These are phyloP conservation scores for Russula olivacea DNA, from an alignment of 768 basidiomycete genomes.

Conservation along the genomic window DNA sequence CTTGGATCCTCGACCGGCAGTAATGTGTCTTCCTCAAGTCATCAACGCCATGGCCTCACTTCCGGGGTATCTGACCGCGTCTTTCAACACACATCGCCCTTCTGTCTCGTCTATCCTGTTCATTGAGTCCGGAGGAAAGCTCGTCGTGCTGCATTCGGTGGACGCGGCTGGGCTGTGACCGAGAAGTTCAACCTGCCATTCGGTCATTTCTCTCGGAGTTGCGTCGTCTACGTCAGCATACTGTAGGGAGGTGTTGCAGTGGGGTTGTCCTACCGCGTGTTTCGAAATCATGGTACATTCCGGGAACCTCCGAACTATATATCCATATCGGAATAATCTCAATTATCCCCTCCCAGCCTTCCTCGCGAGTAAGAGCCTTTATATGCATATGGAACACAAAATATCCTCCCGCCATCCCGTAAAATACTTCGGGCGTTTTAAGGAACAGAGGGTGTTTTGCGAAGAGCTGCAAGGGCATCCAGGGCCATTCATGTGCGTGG, in stretches of 20 bases:
- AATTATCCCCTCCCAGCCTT: background rate
- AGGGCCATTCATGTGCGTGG: slow-evolving; percentile 1
- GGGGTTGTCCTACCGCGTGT: background rate
- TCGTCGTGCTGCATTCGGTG: background rate
- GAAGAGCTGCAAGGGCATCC: slow-evolving; percentile 2
- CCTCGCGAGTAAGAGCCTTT: background rate
- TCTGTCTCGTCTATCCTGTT: background rate
- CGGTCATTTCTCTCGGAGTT: background rate
- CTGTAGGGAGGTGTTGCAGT: background rate
- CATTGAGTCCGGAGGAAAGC: background rate
- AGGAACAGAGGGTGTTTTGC: background rate
- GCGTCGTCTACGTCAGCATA: background rate
- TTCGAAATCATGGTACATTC: background rate
- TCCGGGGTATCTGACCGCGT: background rate
- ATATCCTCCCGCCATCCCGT: background rate
- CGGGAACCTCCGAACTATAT: slow-evolving; percentile 9
- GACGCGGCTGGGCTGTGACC: background rate
- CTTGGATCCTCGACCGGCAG: slow-evolving; percentile 1
- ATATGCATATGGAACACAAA: background rate
- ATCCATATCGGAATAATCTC: background rate
- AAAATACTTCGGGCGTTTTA: background rate
- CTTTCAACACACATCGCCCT: background rate
- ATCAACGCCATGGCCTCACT: slow-evolving; percentile 11
- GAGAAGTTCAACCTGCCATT: background rate
- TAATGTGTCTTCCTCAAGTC: slow-evolving; percentile 17